Conservation (phyloP, 129 eudicot genomes). For the Heracleum sosnowskyi region DNA sequence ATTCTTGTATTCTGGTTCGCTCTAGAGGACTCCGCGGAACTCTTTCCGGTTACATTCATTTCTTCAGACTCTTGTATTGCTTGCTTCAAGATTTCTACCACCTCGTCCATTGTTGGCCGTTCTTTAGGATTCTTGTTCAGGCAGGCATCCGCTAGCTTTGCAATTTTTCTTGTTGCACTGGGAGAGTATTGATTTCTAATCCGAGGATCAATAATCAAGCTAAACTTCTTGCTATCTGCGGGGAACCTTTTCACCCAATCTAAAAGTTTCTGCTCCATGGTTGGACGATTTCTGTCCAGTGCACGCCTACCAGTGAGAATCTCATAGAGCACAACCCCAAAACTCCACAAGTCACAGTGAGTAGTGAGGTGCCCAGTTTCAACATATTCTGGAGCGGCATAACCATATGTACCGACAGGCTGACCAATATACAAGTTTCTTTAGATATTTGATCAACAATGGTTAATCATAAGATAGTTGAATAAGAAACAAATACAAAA, state of each 20-base stretch:
- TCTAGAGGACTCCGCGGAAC: slow-evolving; percentile 5
- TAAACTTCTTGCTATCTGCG: slow-evolving; percentile 36
- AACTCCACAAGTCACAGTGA: slow-evolving; percentile 52
- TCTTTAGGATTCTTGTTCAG: slow-evolving; percentile 37
- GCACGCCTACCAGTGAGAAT: slow-evolving; percentile 52
- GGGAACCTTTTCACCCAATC: slow-evolving; percentile 61
- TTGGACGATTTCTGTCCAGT: slow-evolving; percentile 38
- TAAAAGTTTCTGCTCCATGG: slow-evolving; percentile 40
- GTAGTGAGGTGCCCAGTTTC: slow-evolving; percentile 40
- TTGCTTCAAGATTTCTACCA: slow-evolving; percentile 35
- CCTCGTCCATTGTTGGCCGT: slow-evolving; percentile 40
- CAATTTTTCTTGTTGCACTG: slow-evolving; percentile 32
- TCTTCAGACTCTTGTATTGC: slow-evolving; percentile 34
- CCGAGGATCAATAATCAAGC: slow-evolving; percentile 48
- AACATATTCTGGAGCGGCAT: slow-evolving; percentile 65
- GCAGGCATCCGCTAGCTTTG: slow-evolving; percentile 45
- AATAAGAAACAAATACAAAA: not conserved
- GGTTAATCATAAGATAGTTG: not conserved
- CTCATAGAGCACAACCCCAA: slow-evolving; percentile 62
- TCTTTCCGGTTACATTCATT: not conserved
- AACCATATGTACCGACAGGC: slow-evolving; percentile 60
- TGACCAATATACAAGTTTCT: slow-evolving; percentile 17
- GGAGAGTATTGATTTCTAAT: slow-evolving; percentile 32
- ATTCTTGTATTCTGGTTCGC: not conserved
- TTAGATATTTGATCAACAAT: not conserved